A percentile compares a stretch with the other conserved stretches of the same genome.
Conservation (phyloP, 257 asterid genomes). For the Solanum neorickii region DNA sequence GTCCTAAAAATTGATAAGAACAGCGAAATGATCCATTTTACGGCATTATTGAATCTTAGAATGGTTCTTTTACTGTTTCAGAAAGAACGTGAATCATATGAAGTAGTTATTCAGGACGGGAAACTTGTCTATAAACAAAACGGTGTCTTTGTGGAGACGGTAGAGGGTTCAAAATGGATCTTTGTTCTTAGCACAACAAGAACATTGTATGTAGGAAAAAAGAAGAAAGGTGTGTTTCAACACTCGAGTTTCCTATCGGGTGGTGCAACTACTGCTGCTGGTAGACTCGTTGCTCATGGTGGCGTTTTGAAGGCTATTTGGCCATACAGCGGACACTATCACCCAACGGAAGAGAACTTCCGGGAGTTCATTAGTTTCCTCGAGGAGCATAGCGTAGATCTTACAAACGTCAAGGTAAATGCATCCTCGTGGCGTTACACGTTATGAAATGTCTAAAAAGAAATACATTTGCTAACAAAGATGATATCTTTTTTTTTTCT, state of each 20-base stretch:
- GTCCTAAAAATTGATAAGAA: neutral
- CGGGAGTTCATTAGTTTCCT: constrained; percentile 70
- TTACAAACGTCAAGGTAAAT: constrained; percentile 70
- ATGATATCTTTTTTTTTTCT: neutral
- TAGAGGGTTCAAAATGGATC: constrained; percentile 85
- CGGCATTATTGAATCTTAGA: neutral
- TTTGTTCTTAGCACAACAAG: constrained; percentile 87
- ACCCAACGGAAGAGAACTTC: constrained; percentile 85
- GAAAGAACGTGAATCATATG: constrained; percentile 76
- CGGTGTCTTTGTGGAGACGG: constrained; percentile 41
- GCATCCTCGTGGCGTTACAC: neutral
- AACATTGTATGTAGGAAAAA: constrained; percentile 64
- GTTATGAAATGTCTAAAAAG: neutral
- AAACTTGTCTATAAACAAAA: constrained; percentile 60
- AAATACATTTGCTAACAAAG: neutral
- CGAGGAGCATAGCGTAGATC: constrained; percentile 68
- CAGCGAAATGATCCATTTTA: neutral
- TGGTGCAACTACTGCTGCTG: constrained; percentile 92
- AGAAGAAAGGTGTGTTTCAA: constrained; percentile 72
- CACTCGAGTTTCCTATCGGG: constrained; percentile 95
- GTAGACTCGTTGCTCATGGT: constrained; percentile 63
- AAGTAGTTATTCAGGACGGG: constrained; percentile 56
- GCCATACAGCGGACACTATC: constrained; percentile 98
- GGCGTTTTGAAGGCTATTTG: constrained; percentile 93
- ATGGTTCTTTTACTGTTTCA: constrained; percentile 13